phyloP scores from a whole-genome alignment of 208 protist genomes.

The Trypanosoma mega region DNA sequence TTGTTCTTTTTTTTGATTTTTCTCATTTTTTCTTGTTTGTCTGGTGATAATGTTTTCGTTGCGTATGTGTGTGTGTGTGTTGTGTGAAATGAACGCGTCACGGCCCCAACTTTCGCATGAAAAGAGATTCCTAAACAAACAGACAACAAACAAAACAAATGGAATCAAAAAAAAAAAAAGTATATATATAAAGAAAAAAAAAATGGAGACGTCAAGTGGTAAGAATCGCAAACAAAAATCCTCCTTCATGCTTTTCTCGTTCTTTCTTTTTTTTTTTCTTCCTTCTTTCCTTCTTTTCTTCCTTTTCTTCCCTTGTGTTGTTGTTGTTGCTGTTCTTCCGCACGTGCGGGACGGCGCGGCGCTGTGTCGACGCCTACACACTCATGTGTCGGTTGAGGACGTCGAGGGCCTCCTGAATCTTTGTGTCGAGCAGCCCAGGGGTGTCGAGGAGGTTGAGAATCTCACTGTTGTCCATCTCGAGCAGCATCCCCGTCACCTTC shows the following conservation, averaged over 20 bases:
- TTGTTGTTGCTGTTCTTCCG: neutral
- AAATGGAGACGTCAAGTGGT: neutral
- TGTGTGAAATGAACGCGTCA: too few relatives aligned
- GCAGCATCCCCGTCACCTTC: constrained; percentile 99
- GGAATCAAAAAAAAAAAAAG: neutral
- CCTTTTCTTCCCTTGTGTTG: constrained; percentile 9
- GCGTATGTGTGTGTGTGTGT: too few relatives aligned
- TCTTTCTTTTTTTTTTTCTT: constrained; percentile 15
- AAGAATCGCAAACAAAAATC: too few relatives aligned
- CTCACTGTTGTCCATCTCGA: constrained; percentile 97
- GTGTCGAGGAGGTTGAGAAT: constrained; percentile 96
- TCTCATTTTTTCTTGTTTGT: too few relatives aligned
- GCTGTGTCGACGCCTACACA: too few relatives aligned
- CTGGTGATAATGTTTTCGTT: too few relatives aligned
- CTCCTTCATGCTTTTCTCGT: constrained; percentile 1
- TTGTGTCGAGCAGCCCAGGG: constrained; percentile 85
- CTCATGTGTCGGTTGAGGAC: constrained; percentile 93
- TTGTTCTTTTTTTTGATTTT: too few relatives aligned
- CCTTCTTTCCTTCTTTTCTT: constrained; percentile 10
- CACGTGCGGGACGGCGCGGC: neutral
- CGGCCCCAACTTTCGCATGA: too few relatives aligned
- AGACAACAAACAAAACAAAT: too few relatives aligned
- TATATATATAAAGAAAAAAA: constrained; percentile 2
- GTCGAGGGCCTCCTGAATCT: constrained; percentile 96
- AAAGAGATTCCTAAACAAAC: too few relatives aligned